Conservation (phyloP, 1,139 yeast genomes). For the Magnusiomyces suaveolens region DNA sequence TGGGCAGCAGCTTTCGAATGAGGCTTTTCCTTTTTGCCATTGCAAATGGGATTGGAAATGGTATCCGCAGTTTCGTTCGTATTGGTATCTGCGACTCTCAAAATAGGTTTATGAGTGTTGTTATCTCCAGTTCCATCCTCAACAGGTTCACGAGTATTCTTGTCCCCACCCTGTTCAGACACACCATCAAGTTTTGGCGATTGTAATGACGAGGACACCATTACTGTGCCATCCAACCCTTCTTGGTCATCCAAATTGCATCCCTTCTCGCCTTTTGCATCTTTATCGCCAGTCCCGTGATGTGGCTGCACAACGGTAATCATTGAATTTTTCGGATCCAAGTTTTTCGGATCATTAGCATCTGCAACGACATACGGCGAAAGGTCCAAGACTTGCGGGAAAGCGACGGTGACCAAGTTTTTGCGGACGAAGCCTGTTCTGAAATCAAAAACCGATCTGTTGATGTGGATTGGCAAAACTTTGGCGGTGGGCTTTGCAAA, state of each 20-base stretch:
- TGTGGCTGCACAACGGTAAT: slow-evolving; percentile 17
- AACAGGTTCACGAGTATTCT: too few relatives aligned
- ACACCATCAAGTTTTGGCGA: too few relatives aligned
- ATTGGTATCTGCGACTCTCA: too few relatives aligned
- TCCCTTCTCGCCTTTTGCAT: slow-evolving; percentile 19
- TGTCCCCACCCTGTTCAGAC: too few relatives aligned
- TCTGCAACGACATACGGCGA: slow-evolving; percentile 62
- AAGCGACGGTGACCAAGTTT: slow-evolving; percentile 71
- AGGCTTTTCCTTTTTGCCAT: not conserved
- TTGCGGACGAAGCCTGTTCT: slow-evolving; percentile 73
- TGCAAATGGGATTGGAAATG: not conserved
- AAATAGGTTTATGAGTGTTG: too few relatives aligned
- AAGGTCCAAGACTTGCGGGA: slow-evolving; percentile 58
- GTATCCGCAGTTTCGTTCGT: too few relatives aligned
- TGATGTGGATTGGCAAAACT: slow-evolving; percentile 71
- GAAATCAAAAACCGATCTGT: slow-evolving; percentile 87
- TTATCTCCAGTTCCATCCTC: too few relatives aligned
- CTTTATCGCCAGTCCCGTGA: slow-evolving; percentile 12
- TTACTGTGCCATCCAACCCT: too few relatives aligned
- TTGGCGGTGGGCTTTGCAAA: slow-evolving; percentile 73
- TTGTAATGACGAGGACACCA: too few relatives aligned
- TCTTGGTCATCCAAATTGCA: slow-evolving; percentile 15
- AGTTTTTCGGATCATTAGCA: slow-evolving; percentile 46
- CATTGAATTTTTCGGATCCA: slow-evolving; percentile 72
- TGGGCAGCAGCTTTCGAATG: not conserved